Conservation (phyloP, 768 basidiomycete genomes). For the Suillus luteus region DNA sequence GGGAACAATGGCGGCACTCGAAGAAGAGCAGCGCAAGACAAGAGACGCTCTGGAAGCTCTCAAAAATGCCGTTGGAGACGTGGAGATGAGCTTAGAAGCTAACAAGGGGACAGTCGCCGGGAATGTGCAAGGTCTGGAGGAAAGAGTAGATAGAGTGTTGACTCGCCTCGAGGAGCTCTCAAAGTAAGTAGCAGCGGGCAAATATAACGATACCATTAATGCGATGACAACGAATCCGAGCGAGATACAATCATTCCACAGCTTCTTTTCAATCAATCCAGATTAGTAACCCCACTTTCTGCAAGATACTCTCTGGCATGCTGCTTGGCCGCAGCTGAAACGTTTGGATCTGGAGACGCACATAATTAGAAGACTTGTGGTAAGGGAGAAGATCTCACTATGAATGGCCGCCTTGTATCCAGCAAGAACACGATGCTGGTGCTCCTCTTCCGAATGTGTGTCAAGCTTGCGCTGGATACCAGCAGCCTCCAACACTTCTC, state of each 20-base stretch:
- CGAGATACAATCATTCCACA: background rate
- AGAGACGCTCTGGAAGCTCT: constrained; percentile 69
- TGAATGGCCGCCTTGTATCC: constrained; percentile 58
- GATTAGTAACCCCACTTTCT: constrained; percentile 26
- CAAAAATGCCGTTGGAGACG: constrained; percentile 61
- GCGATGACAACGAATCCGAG: background rate
- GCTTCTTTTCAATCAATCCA: constrained; percentile 11
- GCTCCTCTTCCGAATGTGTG: constrained; percentile 38
- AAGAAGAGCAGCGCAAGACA: constrained; percentile 70
- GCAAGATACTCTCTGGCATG: constrained; percentile 46
- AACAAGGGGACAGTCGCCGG: constrained; percentile 71
- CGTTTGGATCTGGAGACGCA: constrained; percentile 41
- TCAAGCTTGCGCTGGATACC: constrained; percentile 38
- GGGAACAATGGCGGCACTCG: constrained; percentile 60
- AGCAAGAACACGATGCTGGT: constrained; percentile 48
- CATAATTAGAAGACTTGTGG: constrained; percentile 7
- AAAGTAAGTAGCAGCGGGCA: constrained; percentile 13
- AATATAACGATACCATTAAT: constrained; percentile 11
- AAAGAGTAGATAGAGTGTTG: constrained; percentile 50
- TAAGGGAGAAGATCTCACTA: constrained; percentile 33
- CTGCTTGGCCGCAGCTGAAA: constrained; percentile 49
- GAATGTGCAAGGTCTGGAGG: constrained; percentile 75
- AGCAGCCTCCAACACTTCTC: constrained; percentile 51
- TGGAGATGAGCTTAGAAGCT: constrained; percentile 76
- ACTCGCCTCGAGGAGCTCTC: constrained; percentile 43